phyloP scores from a whole-genome alignment of 306 rosid species.

The Prunus padus region DNA sequence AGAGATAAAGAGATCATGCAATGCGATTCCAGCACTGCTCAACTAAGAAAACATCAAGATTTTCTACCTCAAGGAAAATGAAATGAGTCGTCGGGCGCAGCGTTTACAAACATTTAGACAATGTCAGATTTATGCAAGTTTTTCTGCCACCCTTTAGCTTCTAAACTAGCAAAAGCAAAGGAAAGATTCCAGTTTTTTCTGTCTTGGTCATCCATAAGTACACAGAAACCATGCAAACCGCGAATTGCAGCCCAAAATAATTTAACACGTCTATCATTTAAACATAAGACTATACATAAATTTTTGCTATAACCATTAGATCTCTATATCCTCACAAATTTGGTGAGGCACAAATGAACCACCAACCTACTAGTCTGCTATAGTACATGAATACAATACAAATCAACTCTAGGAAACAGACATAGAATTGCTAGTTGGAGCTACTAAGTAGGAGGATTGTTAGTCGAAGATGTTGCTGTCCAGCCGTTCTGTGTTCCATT shows the following conservation, averaged over 20 bases:
- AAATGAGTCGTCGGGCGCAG: no score
- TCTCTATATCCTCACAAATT: constrained; percentile 14
- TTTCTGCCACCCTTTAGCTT: no score
- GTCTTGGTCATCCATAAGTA: background rate
- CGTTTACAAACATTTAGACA: no score
- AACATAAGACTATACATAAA: constrained; percentile 15
- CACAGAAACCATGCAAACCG: background rate
- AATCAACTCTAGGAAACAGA: constrained; percentile 5
- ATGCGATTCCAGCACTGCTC: no score
- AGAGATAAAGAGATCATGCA: no score
- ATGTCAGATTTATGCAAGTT: no score
- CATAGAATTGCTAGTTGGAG: background rate
- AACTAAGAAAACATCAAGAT: no score
- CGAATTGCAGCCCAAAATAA: background rate
- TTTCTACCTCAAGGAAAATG: no score
- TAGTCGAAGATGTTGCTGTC: constrained; percentile 19
- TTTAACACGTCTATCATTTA: constrained; percentile 5
- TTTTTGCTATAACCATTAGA: constrained; percentile 15
- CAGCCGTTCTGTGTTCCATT: constrained; percentile 49
- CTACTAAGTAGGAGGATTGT: constrained; percentile 18
- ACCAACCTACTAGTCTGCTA: constrained; percentile 16
- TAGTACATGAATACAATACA: constrained; percentile 11
- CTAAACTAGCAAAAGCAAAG: background rate
- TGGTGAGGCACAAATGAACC: constrained; percentile 5
- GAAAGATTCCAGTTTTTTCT: background rate